These are phyloP conservation scores for Puya raimondii DNA, from an alignment of 176 grass and related monocot genomes.

Conservation along the genomic window DNA sequence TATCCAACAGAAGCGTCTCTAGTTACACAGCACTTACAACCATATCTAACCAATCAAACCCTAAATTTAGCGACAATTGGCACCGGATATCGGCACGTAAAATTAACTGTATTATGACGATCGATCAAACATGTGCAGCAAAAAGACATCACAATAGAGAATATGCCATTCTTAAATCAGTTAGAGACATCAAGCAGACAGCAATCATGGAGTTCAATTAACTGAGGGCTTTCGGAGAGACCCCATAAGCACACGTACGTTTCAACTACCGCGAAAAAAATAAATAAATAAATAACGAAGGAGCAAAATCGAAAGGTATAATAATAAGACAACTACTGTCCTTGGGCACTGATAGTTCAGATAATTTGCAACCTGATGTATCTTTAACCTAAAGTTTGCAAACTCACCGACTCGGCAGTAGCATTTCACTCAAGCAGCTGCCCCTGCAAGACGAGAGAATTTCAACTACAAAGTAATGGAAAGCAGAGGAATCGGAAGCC, in stretches of 20 bases:
- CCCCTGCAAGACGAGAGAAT: background rate
- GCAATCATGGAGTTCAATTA: background rate
- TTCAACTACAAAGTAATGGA: background rate
- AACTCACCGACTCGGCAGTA: background rate
- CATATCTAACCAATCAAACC: too few species aligned
- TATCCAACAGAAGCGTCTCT: too few species aligned
- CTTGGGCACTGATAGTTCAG: background rate
- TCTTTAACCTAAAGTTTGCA: background rate
- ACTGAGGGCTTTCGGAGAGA: background rate
- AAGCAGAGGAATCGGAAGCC: background rate
- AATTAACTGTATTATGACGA: too few species aligned
- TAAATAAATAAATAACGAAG: background rate
- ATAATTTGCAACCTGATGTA: background rate
- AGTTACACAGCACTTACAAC: too few species aligned
- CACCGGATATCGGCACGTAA: too few species aligned
- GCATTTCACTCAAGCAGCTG: background rate
- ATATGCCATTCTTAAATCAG: too few species aligned
- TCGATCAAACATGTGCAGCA: too few species aligned
- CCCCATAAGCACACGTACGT: background rate
- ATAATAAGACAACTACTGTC: background rate
- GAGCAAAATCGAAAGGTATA: background rate
- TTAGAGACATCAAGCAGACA: background rate
- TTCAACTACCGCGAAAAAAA: background rate
- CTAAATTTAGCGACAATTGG: too few species aligned
- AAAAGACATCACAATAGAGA: too few species aligned